phyloP scores from a whole-genome alignment of 2,329 filamentous ascomycete genomes.

The Aureobasidium sp. region DNA sequence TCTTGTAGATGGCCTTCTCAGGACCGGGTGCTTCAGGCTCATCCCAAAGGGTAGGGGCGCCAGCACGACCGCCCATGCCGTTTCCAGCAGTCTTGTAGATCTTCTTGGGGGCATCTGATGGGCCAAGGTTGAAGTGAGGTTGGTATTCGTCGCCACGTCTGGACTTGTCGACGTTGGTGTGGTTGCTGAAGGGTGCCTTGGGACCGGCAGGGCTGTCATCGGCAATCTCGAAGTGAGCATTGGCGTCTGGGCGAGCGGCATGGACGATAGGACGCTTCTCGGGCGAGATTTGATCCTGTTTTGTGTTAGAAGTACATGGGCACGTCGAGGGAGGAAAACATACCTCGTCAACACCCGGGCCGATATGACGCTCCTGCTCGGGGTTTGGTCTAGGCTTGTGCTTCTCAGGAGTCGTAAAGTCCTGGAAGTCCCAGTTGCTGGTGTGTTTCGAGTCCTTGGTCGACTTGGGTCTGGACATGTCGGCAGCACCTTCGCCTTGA shows the following conservation, averaged over 20 bases:
- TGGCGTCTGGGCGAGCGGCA: constrained; percentile 70
- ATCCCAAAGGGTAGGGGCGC: constrained; percentile 49
- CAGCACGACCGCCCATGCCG: constrained; percentile 59
- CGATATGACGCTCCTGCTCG: constrained; percentile 67
- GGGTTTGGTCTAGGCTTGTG: constrained; percentile 54
- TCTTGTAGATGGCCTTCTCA: constrained; percentile 28
- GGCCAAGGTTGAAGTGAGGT: constrained; percentile 68
- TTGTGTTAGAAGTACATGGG: constrained; percentile 13
- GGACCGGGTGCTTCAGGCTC: constrained; percentile 25
- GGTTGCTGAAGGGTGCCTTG: constrained; percentile 32
- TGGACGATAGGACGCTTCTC: constrained; percentile 51
- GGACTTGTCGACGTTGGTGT: constrained; percentile 48
- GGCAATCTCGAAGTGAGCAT: constrained; percentile 75
- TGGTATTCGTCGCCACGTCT: constrained; percentile 71
- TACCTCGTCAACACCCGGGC: constrained; percentile 65
- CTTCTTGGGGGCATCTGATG: constrained; percentile 41
- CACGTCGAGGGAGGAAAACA: not conserved
- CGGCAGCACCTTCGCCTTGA: constrained; percentile 47
- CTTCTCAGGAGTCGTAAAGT: constrained; percentile 80
- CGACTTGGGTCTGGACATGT: constrained; percentile 24
- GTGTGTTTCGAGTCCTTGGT: constrained; percentile 42
- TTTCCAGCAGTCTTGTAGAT: constrained; percentile 33
- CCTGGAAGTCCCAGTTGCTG: constrained; percentile 80
- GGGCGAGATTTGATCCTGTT: constrained; percentile 52
- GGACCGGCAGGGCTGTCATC: constrained; percentile 56